phyloP scores from a whole-genome alignment of 768 basidiomycete species.

The Russula virescens region DNA sequence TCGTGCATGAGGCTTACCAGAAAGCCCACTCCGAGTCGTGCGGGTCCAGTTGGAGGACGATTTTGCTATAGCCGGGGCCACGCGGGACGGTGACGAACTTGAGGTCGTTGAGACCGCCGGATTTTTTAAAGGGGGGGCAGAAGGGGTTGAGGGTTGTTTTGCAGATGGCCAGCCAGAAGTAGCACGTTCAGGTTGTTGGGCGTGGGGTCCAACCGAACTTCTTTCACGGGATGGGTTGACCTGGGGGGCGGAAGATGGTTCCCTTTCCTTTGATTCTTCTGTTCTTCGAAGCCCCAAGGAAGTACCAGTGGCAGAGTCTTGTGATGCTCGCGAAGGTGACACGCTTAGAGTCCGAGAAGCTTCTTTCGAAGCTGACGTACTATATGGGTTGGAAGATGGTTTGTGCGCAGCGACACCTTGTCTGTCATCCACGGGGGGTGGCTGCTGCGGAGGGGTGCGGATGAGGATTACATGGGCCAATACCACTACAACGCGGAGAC shows the following conservation, averaged over 20 bases:
- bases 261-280: not conserved
- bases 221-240: too few relatives aligned
- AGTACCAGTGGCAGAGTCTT: not conserved
- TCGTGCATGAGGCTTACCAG: not conserved
- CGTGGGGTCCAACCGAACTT: not conserved
- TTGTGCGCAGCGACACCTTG: too few relatives aligned
- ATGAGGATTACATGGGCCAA: not conserved
- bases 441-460: not conserved
- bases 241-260: too few relatives aligned
- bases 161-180: not conserved
- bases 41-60: not conserved
- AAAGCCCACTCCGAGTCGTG: not conserved
- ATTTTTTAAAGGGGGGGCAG: not conserved
- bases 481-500: not conserved
- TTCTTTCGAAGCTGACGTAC: not conserved
- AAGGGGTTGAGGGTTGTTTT: not conserved
- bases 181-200: not conserved
- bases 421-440: not conserved
- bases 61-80: not conserved
- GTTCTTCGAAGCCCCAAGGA: not conserved
- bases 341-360: not conserved
- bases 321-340: not conserved
- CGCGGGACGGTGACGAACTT: not conserved
- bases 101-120: not conserved
- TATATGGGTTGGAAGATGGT: not conserved